These are phyloP conservation scores for cucumber (Cucumis sativus) DNA, from an alignment of 306 rosid genomes.

Conservation along the genomic window Cucumber_9930_V3 NC_026660.2:27377501-27378000, in stretches of 20 bases:
- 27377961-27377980: conserved; percentile 26
- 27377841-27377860: neutral
- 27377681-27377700: conserved; percentile 1
- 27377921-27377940: neutral
- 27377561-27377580: neutral
- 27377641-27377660: conserved; percentile 1
- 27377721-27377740: conserved; percentile 19
- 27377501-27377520: neutral
- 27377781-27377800: neutral
- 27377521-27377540: neutral
- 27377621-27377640: conserved; percentile 9
- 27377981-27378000: conserved; percentile 91
- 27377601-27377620: conserved; percentile 4
- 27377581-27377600: conserved; percentile 2
- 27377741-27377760: conserved; percentile 17
- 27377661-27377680: conserved; percentile 7
- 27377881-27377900: neutral
- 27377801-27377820: neutral
- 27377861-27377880: neutral
- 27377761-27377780: neutral
- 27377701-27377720: conserved; percentile 20
- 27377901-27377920: neutral
- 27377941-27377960: neutral
- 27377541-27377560: neutral
- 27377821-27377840: neutral